A percentile compares a stretch with the other conserved stretches of the same genome.
phyloP scores from a whole-genome alignment of 768 basidiomycete genomes.

The Rhodosporidiobolus sp. region DNA sequence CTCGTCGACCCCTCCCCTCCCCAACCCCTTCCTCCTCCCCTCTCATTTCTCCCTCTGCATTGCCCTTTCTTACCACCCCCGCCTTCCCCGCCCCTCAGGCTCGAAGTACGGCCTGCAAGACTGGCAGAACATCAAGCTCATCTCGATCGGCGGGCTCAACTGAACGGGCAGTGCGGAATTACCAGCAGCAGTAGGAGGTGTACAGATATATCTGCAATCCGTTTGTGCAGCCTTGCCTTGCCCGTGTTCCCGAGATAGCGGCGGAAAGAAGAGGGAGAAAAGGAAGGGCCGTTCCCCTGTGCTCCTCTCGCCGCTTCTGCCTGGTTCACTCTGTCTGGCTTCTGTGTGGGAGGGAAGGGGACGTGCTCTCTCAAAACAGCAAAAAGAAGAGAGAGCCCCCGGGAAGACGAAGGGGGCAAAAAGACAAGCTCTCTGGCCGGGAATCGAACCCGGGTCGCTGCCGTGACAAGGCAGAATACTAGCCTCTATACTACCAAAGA shows the following conservation, averaged over 20 bases:
- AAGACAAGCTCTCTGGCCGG: slow-evolving; percentile 1
- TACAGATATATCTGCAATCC: too few species aligned
- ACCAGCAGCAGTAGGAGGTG: too few species aligned
- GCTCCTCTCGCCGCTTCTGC: too few species aligned
- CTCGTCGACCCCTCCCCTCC: neutral
- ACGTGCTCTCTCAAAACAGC: too few species aligned
- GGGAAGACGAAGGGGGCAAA: too few species aligned
- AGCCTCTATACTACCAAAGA: slow-evolving; percentile 16
- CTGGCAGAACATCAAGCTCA: slow-evolving; percentile 49
- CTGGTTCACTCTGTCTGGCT: too few species aligned
- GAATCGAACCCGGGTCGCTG: slow-evolving; percentile 19
- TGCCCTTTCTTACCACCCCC: slow-evolving; percentile 51
- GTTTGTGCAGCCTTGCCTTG: too few species aligned
- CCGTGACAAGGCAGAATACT: slow-evolving; percentile 20
- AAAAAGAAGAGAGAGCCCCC: neutral
- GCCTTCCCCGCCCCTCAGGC: slow-evolving; percentile 50
- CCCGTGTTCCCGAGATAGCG: too few species aligned
- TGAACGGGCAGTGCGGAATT: too few species aligned
- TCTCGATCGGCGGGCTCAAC: slow-evolving; percentile 23
- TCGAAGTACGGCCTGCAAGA: slow-evolving; percentile 80
- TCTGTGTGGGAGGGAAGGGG: too few species aligned
- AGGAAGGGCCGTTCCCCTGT: too few species aligned
- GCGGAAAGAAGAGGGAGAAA: too few species aligned
- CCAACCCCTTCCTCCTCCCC: neutral
- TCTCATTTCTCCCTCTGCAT: slow-evolving; percentile 46